Base-by-base conservation (phyloP, 2,329 filamentous ascomycete species). In the Sporothrix inflata region DNA sequence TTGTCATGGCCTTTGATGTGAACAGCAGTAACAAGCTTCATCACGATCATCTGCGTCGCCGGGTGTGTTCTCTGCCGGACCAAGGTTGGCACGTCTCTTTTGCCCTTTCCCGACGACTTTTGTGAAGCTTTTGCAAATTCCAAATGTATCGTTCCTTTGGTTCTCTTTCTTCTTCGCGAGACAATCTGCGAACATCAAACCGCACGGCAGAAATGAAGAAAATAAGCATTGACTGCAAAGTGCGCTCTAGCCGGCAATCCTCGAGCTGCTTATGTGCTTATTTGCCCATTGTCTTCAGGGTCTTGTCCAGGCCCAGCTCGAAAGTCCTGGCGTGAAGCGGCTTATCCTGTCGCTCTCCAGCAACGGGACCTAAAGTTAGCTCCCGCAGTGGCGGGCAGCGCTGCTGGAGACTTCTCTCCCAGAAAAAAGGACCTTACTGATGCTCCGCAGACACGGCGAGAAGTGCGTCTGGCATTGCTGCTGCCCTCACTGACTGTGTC, bases 341-440 rank as follows among this genome's bases (percentile, higher is more conserved):
- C 9, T 7, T 42, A 8, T 9, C 11, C 34, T 24, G 49, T 24
- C 51, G 21, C 27, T 40, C 38, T 65, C 21, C 38, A 45, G 38
- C 42, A 49, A 16, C 63, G 63, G 63, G 63, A 66, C 24, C 63
- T 66, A 66, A 66, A 34, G 63, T 21, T 66, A 49, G 63, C 40
- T 66, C 63, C 63, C 63, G 63, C 24, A 16, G 24, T 34, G 42
- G 63, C 42, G 42, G 63, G 24, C 40, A 49, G 24, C 42, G 14
- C 53, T 61, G 55, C 60, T 27, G 60, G 60, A 30, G 63, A 27
- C 30, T 45, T 21, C n/a, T 3, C 24, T 53, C 49, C n/a, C n/a
- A 12, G 30, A 8, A 6, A 40, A 45, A 45, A 45, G 53, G 53
- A 3, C n/a, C 30, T 65, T 24, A 45, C 11, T 16, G 60, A 11